A percentile compares a stretch with the other conserved stretches of the same genome.
Conservation (phyloP, 176 grass and related monocot genomes). For the Bromus sterilis region DNA sequence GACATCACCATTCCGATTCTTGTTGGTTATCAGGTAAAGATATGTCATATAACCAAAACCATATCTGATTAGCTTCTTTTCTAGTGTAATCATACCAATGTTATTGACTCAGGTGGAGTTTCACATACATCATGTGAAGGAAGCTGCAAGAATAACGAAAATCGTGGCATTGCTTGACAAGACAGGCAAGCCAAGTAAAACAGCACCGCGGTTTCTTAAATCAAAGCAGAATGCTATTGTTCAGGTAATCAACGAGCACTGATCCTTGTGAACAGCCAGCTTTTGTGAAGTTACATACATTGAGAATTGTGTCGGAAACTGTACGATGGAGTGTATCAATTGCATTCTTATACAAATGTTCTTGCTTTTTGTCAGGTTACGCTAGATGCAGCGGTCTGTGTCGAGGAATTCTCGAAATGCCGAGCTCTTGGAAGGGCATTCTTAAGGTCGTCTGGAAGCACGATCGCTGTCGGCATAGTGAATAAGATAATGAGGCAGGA, state of each 20-base stretch:
- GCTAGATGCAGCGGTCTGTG: slow-evolving; percentile 59
- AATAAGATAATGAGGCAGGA: slow-evolving; percentile 37
- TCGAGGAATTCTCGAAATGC: slow-evolving; percentile 78
- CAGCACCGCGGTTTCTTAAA: slow-evolving; percentile 77
- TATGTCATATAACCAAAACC: slow-evolving; percentile 2
- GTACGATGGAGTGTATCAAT: background rate
- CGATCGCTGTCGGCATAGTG: slow-evolving; percentile 75
- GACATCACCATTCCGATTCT: slow-evolving; percentile 66
- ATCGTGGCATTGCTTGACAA: slow-evolving; percentile 81
- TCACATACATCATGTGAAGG: slow-evolving; percentile 98
- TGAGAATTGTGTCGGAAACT: background rate
- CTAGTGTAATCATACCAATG: background rate
- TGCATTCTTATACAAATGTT: background rate
- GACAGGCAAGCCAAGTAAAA: slow-evolving; percentile 67
- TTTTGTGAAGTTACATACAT: background rate
- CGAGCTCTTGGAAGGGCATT: slow-evolving; percentile 75
- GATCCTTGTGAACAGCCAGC: background rate
- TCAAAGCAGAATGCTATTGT: slow-evolving; percentile 82
- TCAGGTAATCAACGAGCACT: slow-evolving; percentile 36
- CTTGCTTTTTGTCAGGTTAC: slow-evolving; percentile 34
- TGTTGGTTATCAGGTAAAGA: slow-evolving; percentile 69
- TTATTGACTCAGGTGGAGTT: slow-evolving; percentile 60
- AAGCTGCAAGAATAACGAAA: slow-evolving; percentile 64
- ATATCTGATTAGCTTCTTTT: slow-evolving; percentile 2
- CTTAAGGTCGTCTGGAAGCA: slow-evolving; percentile 65